Evolutionary conservation across 345 rosid species (phyloP).

Genomic region (Aurinia saxatilis): DNA sequence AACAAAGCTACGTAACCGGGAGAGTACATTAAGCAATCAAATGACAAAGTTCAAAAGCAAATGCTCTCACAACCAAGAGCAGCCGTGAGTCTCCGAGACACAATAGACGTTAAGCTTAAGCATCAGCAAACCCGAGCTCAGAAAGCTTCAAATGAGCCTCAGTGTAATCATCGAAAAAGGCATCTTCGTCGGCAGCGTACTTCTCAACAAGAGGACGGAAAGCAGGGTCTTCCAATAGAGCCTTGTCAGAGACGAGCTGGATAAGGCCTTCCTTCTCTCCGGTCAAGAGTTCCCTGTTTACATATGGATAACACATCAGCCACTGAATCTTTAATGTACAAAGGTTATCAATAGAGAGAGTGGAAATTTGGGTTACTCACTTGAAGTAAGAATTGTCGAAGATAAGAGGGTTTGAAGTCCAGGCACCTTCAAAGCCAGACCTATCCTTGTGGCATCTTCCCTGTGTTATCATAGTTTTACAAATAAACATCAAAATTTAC

Average conservation of each 20-base stretch:
- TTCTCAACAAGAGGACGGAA: conserved; percentile 89
- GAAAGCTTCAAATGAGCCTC: conserved; percentile 88
- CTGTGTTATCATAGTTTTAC: conserved; percentile 29
- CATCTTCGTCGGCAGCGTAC: conserved; percentile 91
- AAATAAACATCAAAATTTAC: neutral
- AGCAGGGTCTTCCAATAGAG: conserved; percentile 69
- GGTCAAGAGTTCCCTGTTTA: conserved; percentile 63
- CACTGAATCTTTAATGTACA: neutral
- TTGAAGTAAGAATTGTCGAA: conserved; percentile 91
- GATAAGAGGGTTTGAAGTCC: conserved; percentile 84
- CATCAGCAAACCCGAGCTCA: conserved; percentile 63
- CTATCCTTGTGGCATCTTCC: conserved; percentile 96
- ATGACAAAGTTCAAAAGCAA: conserved; percentile 22
- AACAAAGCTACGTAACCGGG: conserved; percentile 5
- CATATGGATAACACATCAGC: neutral
- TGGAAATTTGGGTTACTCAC: conserved; percentile 31
- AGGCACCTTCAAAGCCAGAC: conserved; percentile 95
- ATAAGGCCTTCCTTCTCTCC: conserved; percentile 86
- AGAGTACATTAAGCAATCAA: conserved; percentile 18
- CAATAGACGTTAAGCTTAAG: conserved; percentile 5
- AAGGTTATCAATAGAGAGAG: neutral
- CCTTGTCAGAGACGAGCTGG: conserved; percentile 75
- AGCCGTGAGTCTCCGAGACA: neutral
- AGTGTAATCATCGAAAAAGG: conserved; percentile 73
- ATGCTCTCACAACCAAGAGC: conserved; percentile 5